Evolutionary conservation across 2,329 filamentous ascomycete genomes (phyloP).

Genomic region (Epichloe hybrida): DNA sequence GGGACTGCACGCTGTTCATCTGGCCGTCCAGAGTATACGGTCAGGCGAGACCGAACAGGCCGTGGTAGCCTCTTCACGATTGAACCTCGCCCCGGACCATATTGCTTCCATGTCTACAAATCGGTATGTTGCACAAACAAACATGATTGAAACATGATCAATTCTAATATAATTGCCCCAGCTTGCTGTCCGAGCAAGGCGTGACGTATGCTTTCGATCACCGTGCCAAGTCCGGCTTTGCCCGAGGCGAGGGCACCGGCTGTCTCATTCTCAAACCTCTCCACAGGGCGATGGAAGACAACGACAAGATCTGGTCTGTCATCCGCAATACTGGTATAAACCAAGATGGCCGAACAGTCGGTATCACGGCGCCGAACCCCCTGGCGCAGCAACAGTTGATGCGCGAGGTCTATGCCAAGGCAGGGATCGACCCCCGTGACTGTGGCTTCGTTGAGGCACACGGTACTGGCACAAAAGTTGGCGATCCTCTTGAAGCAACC

Average conservation of each 20-base stretch:
- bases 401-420: conserved; percentile 20
- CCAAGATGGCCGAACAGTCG: conserved; percentile 36
- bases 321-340: conserved; percentile 38
- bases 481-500: conserved; percentile 41
- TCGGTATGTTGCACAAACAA: background rate
- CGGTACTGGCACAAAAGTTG: conserved; percentile 42
- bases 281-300: conserved; percentile 38
- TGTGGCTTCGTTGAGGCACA: conserved; percentile 34
- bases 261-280: conserved; percentile 44
- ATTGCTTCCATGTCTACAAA: conserved; percentile 15
- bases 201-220: conserved; percentile 28
- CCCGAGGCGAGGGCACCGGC: conserved; percentile 44
- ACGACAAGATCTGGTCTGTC: conserved; percentile 39
- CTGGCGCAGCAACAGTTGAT: conserved; percentile 31
- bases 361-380: conserved; percentile 40
- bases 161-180: background rate
- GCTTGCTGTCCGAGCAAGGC: background rate
- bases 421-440: conserved; percentile 16
- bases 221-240: conserved; percentile 34
- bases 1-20: conserved; percentile 34
- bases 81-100: conserved; percentile 32
- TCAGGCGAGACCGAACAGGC: conserved; percentile 31
- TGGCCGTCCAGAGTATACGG: conserved; percentile 35
- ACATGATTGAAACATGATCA: background rate
- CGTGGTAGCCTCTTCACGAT: conserved; percentile 32